Evolutionary conservation across 2,329 filamentous ascomycete genomes (phyloP), one percentile per base, ranked within the genome.

Genomic region (Pyrenophora graminea): DNA sequence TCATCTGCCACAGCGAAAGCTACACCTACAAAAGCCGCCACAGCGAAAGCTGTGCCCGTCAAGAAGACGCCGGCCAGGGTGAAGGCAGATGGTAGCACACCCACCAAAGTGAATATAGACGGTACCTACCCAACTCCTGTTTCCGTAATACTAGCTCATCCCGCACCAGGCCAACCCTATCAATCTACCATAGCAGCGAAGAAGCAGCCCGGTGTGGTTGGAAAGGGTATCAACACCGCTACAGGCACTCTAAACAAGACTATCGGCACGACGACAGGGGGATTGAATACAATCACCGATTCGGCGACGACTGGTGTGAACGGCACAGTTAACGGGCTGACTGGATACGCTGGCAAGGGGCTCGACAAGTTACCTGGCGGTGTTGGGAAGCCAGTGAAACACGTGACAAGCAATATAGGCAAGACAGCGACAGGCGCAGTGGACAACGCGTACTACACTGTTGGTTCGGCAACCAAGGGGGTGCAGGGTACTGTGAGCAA

Each of bases 401-500:
- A 77, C 45, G 66, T 77, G 2, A 76, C 74, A 6, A 67, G 70
- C 17, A 67, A 66, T 15, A 66, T 76, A 7, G 76, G 76, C 32
- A 76, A 77, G 63, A 78, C 74, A 4, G 69, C 69, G 3, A 75
- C 74, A 0, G 71, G 68, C 0, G 70, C 73, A 5, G 72, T 72
- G 15, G 68, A 71, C 31, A 74, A 74, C 30, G 50, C 74, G 19
- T 74, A 77, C 30, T 75, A 76, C 48, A 77, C 76, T 4, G 61
- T 70, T 6, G 72, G 71, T 0, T 67, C 66, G 9, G 69, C 75
- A 8, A 76, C 75, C 3, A 72, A 71, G 42, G 76, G 76, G 0
- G 48, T 77, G 5, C 74, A 76, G 27, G 70, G 72, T 4, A 78
- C 76, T 0, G 71, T 77, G 3, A 72, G 69, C 12, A 77, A 78